Base-by-base conservation (phyloP, 169 alveolate genomes). In the Neospora caninum region DNA sequence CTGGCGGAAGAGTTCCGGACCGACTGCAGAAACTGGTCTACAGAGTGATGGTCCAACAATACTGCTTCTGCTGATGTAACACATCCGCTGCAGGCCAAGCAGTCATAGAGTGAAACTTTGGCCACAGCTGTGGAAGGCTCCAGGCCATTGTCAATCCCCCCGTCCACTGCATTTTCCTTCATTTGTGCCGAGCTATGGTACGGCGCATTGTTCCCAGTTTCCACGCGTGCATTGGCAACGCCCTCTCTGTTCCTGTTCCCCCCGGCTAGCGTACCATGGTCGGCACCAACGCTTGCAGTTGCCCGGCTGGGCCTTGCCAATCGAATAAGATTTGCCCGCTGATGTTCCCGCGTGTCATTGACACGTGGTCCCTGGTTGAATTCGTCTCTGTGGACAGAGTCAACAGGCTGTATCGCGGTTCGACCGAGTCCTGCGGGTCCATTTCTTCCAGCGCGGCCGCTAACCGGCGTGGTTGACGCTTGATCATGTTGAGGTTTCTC, bases 21-120 rank as follows among this genome's bases (percentile, higher is more conserved):
- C 82, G 93, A 34, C 73, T 54, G 87, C 95, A 96, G 82, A 89
- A 97, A 96, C 91, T 97, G 96, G 25, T 97, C 97, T 25, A 96
- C 93, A 53, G 98, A 96, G 43, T 97, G 98, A 91, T 97, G 95
- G 58, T 97, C 94, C 53, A 98, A 95, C 45, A 98, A 92, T 29
- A 97, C 97, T 31, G 98, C 94, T 95, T 98, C 99, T 31, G 99
- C 98, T 34, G 99, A 96, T 18, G 99, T 98, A 25, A 98, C 98
- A 93, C 99, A 98, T 27, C 99, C 99, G 86, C 98, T 97, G 95
- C 99, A 98, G 27, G 99, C 98, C 34, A 98, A 94, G 91, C 99
- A 98, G 95, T 98, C 99, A 80, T 96, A 91, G 27, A 98, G 96
- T 80, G 97, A 95, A 18, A 98, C 97, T 80, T 97, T 97, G 31